phyloP scores from a whole-genome alignment of 169 alveolate genomes.

The Cryptosporidium sp. region DNA sequence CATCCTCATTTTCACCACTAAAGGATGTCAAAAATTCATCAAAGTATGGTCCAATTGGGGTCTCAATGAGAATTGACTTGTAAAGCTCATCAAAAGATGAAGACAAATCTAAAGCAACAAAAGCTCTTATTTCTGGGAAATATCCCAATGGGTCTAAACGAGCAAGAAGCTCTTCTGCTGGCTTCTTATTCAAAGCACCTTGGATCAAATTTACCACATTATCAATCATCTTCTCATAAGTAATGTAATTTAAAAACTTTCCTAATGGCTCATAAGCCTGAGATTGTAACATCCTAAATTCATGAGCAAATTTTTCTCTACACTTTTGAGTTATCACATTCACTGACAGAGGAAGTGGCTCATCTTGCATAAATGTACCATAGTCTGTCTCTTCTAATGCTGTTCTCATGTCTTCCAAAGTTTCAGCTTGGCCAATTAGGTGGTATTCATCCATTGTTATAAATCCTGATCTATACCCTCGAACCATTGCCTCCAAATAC shows the following conservation, averaged over 20 bases:
- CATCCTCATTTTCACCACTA: constrained; percentile 75
- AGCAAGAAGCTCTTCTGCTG: constrained; percentile 91
- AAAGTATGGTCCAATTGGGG: constrained; percentile 94
- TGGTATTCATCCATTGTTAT: constrained; percentile 94
- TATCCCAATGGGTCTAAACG: constrained; percentile 98
- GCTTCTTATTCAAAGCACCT: constrained; percentile 94
- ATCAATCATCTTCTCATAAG: constrained; percentile 97
- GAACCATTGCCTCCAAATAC: constrained; percentile 95
- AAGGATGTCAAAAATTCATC: constrained; percentile 72
- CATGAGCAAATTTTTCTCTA: constrained; percentile 96
- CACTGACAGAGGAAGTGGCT: constrained; percentile 92
- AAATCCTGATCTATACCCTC: constrained; percentile 96
- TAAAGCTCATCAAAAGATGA: constrained; percentile 95
- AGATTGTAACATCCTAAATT: constrained; percentile 90
- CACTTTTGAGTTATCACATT: constrained; percentile 91
- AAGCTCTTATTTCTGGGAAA: constrained; percentile 96
- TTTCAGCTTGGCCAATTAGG: constrained; percentile 87
- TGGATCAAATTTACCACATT: constrained; percentile 97
- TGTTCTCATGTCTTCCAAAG: constrained; percentile 91
- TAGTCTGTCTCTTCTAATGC: constrained; percentile 98
- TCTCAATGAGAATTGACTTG: constrained; percentile 95
- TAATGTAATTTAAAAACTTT: constrained; percentile 87
- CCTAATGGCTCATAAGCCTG: constrained; percentile 91
- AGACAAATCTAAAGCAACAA: constrained; percentile 93
- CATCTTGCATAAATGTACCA: constrained; percentile 94